Evolutionary conservation across 345 rosid species (phyloP).

Genomic region (Ceriops decandra): DNA sequence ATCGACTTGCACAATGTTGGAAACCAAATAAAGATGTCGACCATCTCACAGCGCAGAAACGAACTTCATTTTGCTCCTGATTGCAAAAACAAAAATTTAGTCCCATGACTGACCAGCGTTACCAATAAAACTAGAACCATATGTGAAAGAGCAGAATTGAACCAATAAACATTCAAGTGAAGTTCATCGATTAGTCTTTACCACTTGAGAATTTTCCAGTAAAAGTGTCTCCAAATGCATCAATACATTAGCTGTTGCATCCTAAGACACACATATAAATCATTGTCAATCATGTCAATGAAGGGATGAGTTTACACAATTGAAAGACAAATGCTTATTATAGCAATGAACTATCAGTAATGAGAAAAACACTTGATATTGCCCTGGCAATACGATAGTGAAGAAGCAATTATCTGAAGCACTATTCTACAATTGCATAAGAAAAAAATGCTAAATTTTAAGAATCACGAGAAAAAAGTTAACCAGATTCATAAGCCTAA

Average conservation of each 20-base stretch:
- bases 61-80: constrained; percentile 91
- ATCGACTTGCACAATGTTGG: constrained; percentile 91
- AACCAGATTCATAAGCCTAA: too few relatives aligned
- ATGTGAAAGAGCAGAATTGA: not conserved
- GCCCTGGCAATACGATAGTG: too few relatives aligned
- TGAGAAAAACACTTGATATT: not conserved
- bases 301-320: not conserved
- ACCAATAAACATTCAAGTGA: not conserved
- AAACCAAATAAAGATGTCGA: constrained; percentile 71
- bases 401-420: too few relatives aligned
- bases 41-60: constrained; percentile 93
- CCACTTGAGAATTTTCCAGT: constrained; percentile 68
- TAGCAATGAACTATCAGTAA: too few relatives aligned
- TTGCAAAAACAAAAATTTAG: constrained; percentile 20
- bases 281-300: constrained; percentile 1
- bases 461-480: too few relatives aligned
- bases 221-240: constrained; percentile 71
- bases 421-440: too few relatives aligned
- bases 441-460: too few relatives aligned
- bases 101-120: constrained; percentile 1
- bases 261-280: constrained; percentile 40
- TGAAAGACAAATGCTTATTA: not conserved
- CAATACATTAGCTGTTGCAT: constrained; percentile 56
- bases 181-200: constrained; percentile 22
- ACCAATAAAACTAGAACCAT: constrained; percentile 14